Evolutionary conservation across 148 eudicot genomes (phyloP).

Genomic region (Rhododendron henanense): DNA sequence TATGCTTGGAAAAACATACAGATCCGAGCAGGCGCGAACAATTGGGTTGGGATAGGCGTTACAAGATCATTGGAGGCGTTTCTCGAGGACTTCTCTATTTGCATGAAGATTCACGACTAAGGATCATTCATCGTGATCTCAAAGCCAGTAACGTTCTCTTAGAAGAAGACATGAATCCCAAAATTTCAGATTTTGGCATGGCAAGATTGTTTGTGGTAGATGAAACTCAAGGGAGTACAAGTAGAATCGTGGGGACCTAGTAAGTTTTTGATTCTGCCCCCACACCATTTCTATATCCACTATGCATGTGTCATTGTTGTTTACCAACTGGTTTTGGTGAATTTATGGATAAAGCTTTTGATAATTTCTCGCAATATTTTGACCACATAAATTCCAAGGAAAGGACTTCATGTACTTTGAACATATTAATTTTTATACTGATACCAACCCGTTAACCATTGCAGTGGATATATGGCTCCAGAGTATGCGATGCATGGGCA

Average conservation of each 20-base stretch:
- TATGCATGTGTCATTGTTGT: not conserved
- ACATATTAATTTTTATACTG: too few species aligned
- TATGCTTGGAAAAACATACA: not conserved
- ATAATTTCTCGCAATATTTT: too few species aligned
- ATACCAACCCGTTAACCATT: too few species aligned
- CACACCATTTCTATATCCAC: not conserved
- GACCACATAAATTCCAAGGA: too few species aligned
- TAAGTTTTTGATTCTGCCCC: not conserved
- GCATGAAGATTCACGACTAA: too few species aligned
- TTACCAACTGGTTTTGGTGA: too few species aligned
- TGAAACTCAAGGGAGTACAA: not conserved
- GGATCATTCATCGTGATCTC: not conserved
- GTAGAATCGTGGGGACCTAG: not conserved
- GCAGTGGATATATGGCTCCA: too few species aligned
- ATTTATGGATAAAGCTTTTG: too few species aligned
- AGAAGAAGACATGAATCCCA: not conserved
- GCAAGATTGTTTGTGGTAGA: not conserved
- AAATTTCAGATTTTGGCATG: not conserved
- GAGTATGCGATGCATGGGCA: too few species aligned
- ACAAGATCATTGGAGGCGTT: constrained; percentile 37
- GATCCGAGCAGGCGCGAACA: constrained; percentile 10
- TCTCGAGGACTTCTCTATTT: constrained; percentile 45
- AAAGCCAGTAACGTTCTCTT: not conserved
- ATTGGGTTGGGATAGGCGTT: constrained; percentile 27
- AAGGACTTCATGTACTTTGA: too few species aligned